Conservation (phyloP, 805 yeast species). For the Cyberlindnera mrakii region DNA sequence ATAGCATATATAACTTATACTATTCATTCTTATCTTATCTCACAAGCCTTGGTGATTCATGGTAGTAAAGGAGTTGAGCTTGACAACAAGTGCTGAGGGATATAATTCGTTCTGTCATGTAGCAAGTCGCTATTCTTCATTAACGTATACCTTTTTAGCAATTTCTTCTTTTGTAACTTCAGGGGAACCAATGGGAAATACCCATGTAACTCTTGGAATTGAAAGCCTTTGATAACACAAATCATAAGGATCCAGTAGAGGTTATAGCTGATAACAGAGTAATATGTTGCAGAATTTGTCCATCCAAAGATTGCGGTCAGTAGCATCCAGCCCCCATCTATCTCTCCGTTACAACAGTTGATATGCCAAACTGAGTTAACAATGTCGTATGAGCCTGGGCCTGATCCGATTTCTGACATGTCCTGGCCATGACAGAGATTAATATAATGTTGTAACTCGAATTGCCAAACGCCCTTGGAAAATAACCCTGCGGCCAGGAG, state of each 20-base stretch:
- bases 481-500: conserved; percentile 82
- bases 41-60: too few relatives aligned
- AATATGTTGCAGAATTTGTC: conserved; percentile 92
- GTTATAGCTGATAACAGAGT: conserved; percentile 71
- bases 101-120: not conserved
- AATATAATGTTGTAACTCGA: conserved; percentile 74
- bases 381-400: conserved; percentile 90
- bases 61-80: not conserved
- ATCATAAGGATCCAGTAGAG: conserved; percentile 58
- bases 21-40: too few relatives aligned
- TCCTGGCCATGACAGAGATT: conserved; percentile 74
- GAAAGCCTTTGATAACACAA: conserved; percentile 37
- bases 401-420: conserved; percentile 82
- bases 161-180: conserved; percentile 49
- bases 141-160: conserved; percentile 31
- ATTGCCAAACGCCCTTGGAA: conserved; percentile 86
- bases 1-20: too few relatives aligned
- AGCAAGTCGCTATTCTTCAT: conserved; percentile 10
- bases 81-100: not conserved
- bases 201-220: conserved; percentile 52
- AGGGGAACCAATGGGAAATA: conserved; percentile 57
- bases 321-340: conserved; percentile 91
- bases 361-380: conserved; percentile 84
- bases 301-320: conserved; percentile 86
- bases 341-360: conserved; percentile 87